These are phyloP conservation scores for Diaporthe amygdali DNA, from an alignment of 2,329 filamentous ascomycete genomes.

Conservation along the genomic window DNA sequence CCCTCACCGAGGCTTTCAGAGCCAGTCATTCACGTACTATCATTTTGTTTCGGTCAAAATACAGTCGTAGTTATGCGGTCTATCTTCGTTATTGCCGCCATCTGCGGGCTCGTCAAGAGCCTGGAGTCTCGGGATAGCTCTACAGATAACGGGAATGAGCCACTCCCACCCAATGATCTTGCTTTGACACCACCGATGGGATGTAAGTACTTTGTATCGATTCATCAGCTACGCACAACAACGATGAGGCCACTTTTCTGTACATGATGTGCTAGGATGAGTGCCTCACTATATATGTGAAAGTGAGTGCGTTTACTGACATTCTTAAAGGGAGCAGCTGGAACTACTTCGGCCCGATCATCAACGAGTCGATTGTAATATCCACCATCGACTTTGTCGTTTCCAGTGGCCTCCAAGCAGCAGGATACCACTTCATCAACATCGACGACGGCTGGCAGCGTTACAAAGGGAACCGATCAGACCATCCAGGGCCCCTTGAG, in stretches of 20 bases:
- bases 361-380: slow-evolving; percentile 14
- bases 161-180: slow-evolving; percentile 7
- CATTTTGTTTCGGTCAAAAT: too few relatives aligned
- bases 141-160: background rate
- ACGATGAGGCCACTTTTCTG: too few relatives aligned
- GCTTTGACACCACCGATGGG: slow-evolving; percentile 17
- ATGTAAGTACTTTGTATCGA: background rate
- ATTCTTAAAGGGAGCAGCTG: slow-evolving; percentile 5
- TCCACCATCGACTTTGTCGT: slow-evolving; percentile 13
- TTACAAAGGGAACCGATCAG: slow-evolving; percentile 12
- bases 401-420: slow-evolving; percentile 11
- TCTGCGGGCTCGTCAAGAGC: background rate
- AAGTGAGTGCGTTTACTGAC: background rate
- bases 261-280: too few relatives aligned
- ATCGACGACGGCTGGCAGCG: slow-evolving; percentile 19
- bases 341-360: slow-evolving; percentile 13
- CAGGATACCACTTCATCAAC: slow-evolving; percentile 11
- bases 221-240: background rate
- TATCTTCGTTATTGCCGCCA: background rate
- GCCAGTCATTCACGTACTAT: background rate
- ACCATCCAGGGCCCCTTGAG: slow-evolving; percentile 3
- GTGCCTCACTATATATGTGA: too few relatives aligned
- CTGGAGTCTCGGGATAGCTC: background rate
- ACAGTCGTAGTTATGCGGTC: background rate
- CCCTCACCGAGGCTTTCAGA: background rate